Evolutionary conservation across 2,329 filamentous ascomycete species (phyloP).

Genomic region (Aspergillus quadricinctus): DNA sequence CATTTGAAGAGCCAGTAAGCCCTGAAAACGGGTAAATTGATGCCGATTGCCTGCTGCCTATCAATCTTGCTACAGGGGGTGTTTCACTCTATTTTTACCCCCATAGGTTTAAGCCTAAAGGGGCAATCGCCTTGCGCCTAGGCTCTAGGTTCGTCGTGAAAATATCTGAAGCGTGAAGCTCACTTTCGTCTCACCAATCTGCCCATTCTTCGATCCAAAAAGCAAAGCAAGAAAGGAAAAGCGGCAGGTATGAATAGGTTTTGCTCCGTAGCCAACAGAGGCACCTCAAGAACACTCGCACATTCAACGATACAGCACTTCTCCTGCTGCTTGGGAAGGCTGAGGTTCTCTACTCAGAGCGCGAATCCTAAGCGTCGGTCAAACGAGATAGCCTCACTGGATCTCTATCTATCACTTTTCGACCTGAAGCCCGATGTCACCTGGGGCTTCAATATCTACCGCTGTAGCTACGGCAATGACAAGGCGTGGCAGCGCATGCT

Average conservation of each 20-base stretch:
- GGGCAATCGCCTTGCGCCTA: too few species aligned
- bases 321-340: not conserved
- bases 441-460: slow-evolving; percentile 16
- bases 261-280: not conserved
- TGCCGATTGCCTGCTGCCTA: too few species aligned
- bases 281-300: not conserved
- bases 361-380: not conserved
- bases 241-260: not conserved
- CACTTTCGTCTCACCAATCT: too few species aligned
- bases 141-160: too few species aligned
- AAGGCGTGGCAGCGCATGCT: slow-evolving; percentile 12
- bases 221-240: not conserved
- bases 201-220: not conserved
- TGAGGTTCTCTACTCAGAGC: not conserved
- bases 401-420: not conserved
- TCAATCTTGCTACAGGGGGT: too few species aligned
- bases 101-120: too few species aligned
- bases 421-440: not conserved
- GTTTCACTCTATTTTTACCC: too few species aligned
- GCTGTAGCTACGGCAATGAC: slow-evolving; percentile 12
- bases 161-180: too few species aligned
- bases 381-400: not conserved
- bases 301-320: not conserved
- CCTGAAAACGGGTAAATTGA: too few species aligned
- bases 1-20: too few species aligned